Conservation (phyloP, 768 basidiomycete species). For the Hemileccinum impolitum region DNA sequence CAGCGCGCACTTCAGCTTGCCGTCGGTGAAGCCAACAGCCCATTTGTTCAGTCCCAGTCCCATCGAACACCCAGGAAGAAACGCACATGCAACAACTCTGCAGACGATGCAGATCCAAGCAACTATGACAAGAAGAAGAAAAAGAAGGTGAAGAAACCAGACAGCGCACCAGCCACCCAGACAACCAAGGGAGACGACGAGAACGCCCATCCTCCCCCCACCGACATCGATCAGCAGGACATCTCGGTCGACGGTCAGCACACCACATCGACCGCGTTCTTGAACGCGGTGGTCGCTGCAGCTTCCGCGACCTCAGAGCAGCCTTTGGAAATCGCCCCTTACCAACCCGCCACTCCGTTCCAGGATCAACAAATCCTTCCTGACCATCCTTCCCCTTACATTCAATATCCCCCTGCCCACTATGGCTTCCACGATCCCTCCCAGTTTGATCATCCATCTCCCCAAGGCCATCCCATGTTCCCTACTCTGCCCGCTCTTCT, state of each 20-base stretch:
- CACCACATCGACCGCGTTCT: conserved; percentile 53
- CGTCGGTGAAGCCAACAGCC: conserved; percentile 43
- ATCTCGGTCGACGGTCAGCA: conserved; percentile 34
- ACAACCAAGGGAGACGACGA: conserved; percentile 4
- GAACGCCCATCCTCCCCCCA: conserved; percentile 32
- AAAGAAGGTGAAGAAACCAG: conserved; percentile 27
- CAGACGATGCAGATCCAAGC: conserved; percentile 10
- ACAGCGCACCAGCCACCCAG: too few relatives aligned
- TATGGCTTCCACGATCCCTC: conserved; percentile 28
- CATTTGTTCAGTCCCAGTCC: conserved; percentile 9
- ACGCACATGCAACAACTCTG: conserved; percentile 22
- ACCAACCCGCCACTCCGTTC: conserved; percentile 32
- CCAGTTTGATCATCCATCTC: conserved; percentile 24
- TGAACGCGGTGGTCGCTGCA: conserved; percentile 64
- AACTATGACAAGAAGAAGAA: conserved; percentile 39
- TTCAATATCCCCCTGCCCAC: conserved; percentile 31
- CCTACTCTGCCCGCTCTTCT: conserved; percentile 20
- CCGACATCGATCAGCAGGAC: conserved; percentile 23
- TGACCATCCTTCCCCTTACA: conserved; percentile 23
- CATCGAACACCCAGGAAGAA: conserved; percentile 30
- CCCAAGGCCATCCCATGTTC: conserved; percentile 29
- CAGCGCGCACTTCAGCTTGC: conserved; percentile 51
- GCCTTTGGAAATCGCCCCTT: conserved; percentile 24
- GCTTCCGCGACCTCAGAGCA: conserved; percentile 50
- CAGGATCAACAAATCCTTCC: conserved; percentile 32